phyloP scores from a whole-genome alignment of 257 asterid genomes.

The Phtheirospermum japonicum region DNA sequence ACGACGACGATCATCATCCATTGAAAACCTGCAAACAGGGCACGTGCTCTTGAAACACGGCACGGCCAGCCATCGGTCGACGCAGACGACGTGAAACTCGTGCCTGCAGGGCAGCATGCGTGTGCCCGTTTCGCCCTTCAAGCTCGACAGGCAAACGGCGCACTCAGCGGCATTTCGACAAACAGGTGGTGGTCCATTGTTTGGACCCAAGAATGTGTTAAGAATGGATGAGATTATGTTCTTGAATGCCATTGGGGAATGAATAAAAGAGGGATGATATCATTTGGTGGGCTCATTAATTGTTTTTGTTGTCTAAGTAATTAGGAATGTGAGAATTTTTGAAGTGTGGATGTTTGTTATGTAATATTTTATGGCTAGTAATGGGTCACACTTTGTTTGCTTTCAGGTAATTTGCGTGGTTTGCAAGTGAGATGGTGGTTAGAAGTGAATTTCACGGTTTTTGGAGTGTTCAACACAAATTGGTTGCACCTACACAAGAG shows the following conservation, averaged over 20 bases:
- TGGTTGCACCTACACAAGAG: not conserved
- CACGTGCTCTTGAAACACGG: conserved; percentile 39
- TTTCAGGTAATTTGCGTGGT: conserved; percentile 29
- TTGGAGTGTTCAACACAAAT: conserved; percentile 29
- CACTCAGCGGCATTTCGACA: conserved; percentile 26
- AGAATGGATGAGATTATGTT: conserved; percentile 36
- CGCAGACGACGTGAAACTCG: conserved; percentile 41
- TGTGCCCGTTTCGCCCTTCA: conserved; percentile 28
- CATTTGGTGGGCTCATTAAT: conserved; percentile 23
- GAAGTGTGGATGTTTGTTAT: conserved; percentile 7
- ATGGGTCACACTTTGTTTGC: conserved; percentile 33
- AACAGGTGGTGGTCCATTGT: conserved; percentile 2
- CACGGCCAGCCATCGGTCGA: conserved; percentile 41
- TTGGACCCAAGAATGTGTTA: conserved; percentile 25
- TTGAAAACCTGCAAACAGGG: conserved; percentile 39
- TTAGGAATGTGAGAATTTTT: not conserved
- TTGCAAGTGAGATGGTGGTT: conserved; percentile 40
- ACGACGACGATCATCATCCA: conserved; percentile 13
- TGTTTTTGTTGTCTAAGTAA: not conserved
- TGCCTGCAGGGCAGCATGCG: conserved; percentile 43
- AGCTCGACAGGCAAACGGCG: conserved; percentile 41
- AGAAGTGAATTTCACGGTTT: conserved; percentile 21
- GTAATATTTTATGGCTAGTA: conserved; percentile 24
- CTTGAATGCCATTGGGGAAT: conserved; percentile 31
- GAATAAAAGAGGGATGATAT: not conserved